Percentiles rank a stretch among this genome's conserved stretches.
Evolutionary conservation across 2,329 filamentous ascomycete species (phyloP).

Genomic region (Aspergillus sp.): DNA sequence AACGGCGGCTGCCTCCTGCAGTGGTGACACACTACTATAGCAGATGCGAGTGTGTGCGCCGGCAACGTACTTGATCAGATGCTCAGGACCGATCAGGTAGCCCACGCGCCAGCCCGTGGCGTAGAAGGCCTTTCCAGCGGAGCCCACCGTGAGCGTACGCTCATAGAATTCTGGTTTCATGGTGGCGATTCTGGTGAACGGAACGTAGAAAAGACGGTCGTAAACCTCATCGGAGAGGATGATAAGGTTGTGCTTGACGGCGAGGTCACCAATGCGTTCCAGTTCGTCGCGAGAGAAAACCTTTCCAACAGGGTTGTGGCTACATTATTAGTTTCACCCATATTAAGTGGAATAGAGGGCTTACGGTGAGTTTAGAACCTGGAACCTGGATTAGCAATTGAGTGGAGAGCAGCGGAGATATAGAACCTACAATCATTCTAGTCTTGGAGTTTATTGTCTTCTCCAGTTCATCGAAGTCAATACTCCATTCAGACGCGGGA

Average conservation of each 20-base stretch:
- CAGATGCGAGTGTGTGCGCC: slow-evolving; percentile 95
- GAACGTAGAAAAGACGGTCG: slow-evolving; percentile 90
- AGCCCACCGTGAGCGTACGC: slow-evolving; percentile 89
- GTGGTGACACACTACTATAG: slow-evolving; percentile 87
- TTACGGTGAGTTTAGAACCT: slow-evolving; percentile 54
- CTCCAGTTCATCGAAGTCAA: slow-evolving; percentile 82
- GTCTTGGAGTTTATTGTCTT: slow-evolving; percentile 79
- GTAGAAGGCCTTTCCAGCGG: slow-evolving; percentile 97
- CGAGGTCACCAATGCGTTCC: slow-evolving; percentile 79
- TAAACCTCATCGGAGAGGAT: slow-evolving; percentile 94
- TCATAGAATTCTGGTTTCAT: slow-evolving; percentile 85
- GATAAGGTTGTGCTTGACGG: slow-evolving; percentile 89
- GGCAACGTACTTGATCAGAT: slow-evolving; percentile 86
- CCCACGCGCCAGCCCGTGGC: slow-evolving; percentile 96
- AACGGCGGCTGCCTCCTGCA: slow-evolving; percentile 91
- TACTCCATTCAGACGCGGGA: slow-evolving; percentile 81
- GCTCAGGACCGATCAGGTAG: slow-evolving; percentile 85
- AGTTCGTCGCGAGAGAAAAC: slow-evolving; percentile 85
- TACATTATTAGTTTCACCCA: slow-evolving; percentile 19
- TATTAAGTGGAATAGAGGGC: slow-evolving; percentile 9
- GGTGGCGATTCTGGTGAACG: slow-evolving; percentile 89
- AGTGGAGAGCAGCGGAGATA: not conserved
- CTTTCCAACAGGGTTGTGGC: slow-evolving; percentile 94
- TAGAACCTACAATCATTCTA: slow-evolving; percentile 81
- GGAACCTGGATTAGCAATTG: not conserved